Evolutionary conservation across 768 basidiomycete species (phyloP), one percentile per base, ranked within the genome.

Genomic region (Zangia roseola): DNA sequence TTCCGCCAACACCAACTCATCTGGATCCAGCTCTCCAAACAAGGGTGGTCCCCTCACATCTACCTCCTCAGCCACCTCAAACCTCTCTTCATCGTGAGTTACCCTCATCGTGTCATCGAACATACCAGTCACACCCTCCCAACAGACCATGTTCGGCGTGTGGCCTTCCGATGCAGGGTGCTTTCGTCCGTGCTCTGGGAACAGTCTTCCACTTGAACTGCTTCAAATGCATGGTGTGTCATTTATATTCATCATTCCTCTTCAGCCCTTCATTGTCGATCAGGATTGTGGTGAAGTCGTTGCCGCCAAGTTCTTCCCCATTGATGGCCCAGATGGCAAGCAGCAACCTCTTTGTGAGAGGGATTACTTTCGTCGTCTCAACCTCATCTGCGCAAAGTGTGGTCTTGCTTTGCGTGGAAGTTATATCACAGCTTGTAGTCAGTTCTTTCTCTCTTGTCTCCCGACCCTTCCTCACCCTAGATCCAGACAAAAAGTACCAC

Each of bases 371-470:
- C 83, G 92, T 57, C 82, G 97, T 47, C 79, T 99, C 45, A 93
- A 93, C 70, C 80, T 99, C 61, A 94, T 99, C 54, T 99, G 97
- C 68, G 91, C 87, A 40, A 95, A 97, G 71, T 99, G 97, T 70
- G 86, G 88, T 36, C 83, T 87, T 75, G 97, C 97, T 34, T 71
- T 99, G 52, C 78, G 97, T 62, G 95, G 94, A 45, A 97, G 93
- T 71, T 99, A 99, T 63, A 98, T 99, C 74, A 99, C 97, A 36
- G 97, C 97, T 36, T 97, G 97, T 78, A 94, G 95, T 97, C 64
- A 69, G 87, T 81, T 40, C 25, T 30, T 41, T 28, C 31, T 40
- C 31, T 0, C 28, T 14, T n/a, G 13, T 49, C 40, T 46, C 21
- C 41, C 10, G 0, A 24, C 31, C 50, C 33, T 42, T 46, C 23